A percentile compares a stretch with the other conserved stretches of the same genome.
Conservation (phyloP, 2,329 filamentous ascomycete genomes). For the Venturia pyrina region DNA sequence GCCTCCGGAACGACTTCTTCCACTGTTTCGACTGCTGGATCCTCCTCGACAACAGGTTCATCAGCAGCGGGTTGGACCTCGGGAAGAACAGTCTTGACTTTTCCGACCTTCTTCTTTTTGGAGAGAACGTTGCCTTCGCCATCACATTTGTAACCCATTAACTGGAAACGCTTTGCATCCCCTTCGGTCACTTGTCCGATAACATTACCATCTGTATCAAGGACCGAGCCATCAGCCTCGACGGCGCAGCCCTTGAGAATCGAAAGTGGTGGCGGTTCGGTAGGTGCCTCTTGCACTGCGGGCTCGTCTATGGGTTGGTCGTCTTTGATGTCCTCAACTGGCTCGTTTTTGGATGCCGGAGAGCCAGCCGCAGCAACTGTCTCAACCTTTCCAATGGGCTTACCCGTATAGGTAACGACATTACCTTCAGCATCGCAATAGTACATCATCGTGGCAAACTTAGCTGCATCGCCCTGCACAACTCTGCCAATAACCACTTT, state of each 20-base stretch:
- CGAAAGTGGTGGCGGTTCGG: constrained; percentile 32
- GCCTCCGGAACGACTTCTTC: not conserved
- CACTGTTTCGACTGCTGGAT: not conserved
- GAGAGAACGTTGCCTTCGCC: constrained; percentile 53
- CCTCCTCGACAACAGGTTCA: not conserved
- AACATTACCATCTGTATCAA: constrained; percentile 42
- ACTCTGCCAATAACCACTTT: constrained; percentile 42
- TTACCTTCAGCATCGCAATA: constrained; percentile 40
- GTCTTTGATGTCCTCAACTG: constrained; percentile 30
- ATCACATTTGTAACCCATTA: constrained; percentile 57
- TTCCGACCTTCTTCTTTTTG: constrained; percentile 53
- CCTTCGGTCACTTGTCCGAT: constrained; percentile 47
- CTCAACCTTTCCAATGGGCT: constrained; percentile 54
- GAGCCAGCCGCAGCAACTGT: constrained; percentile 34
- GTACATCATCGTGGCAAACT: constrained; percentile 40
- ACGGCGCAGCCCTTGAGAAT: constrained; percentile 44
- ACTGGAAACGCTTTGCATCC: constrained; percentile 42
- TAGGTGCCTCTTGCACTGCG: constrained; percentile 18
- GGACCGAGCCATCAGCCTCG: constrained; percentile 47
- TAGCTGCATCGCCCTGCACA: constrained; percentile 33
- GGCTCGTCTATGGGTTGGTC: constrained; percentile 26
- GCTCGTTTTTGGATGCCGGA: constrained; percentile 39
- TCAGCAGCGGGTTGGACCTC: not conserved
- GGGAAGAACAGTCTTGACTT: constrained; percentile 43
- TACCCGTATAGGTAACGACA: constrained; percentile 39